Evolutionary conservation across 106 monocot genomes (phyloP), one percentile per base, ranked within the genome.

Genomic region (Allium sativum): DNA sequence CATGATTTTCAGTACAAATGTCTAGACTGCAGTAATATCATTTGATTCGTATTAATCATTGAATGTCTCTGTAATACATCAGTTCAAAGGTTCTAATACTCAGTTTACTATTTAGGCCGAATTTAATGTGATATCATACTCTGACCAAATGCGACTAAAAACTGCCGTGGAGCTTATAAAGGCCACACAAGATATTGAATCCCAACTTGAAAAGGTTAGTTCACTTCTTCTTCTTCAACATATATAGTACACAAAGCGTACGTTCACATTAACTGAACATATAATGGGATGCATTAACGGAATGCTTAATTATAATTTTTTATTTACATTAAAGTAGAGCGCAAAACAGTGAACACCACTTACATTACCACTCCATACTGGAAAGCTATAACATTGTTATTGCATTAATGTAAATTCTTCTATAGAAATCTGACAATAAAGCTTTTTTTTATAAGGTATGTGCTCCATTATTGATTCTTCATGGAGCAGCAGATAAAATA

Each of bases 401-500:
- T 31, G 31, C 12, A 41, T 41, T 11, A 10, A 20, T 56, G 8
- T 20, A 56, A 21, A 21, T 15, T 56, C 56, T 56, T 11, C 9
- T 22, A 11, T 7, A 56, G 10, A 58, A 58, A n/a, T 58, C 10
- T 6, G 15, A 22, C 7, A 1, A 15, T 7, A 57, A 5, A 42
- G 11, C 17, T 60, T 60, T 7, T 60, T 31, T 31, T 31, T 3
- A 31, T 31, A 31, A 18, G 14, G 79, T 96, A 55, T 91, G 75
- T 48, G 77, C 76, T 48, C 91, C 91, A 45, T 74, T 96, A 63
- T 67, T 96, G 20, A 76, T 96, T 64, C 96, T 96, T 60, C 96
- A 96, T 68, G 96, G 96, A 83, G 87, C 96, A 57, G 87, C 91
- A 7, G 96, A 96, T 74, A 84, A 78, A 67, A 84, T 96, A 5